A percentile compares a stretch with the other conserved stretches of the same genome.
Conservation (phyloP, 2,329 filamentous ascomycete species). For the Xenoacremonium recifei region DNA sequence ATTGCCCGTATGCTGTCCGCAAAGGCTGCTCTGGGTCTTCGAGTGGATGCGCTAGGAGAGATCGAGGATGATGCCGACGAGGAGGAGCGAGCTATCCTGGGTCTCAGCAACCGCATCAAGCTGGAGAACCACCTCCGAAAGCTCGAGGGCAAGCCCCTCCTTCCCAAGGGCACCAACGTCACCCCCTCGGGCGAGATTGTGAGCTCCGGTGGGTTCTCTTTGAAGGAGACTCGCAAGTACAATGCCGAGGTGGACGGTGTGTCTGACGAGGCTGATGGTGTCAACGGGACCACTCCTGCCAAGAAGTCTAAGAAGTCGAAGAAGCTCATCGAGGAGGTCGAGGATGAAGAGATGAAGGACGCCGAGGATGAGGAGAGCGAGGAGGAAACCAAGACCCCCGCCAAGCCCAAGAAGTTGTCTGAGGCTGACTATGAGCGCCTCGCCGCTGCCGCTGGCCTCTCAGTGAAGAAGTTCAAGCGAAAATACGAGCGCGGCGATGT, state of each 20-base stretch:
- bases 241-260: slow-evolving; percentile 91
- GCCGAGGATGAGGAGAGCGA: slow-evolving; percentile 39
- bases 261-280: slow-evolving; percentile 58
- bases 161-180: slow-evolving; percentile 72
- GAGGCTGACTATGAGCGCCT: slow-evolving; percentile 58
- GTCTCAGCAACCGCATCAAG: slow-evolving; percentile 68
- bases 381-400: slow-evolving; percentile 31
- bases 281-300: slow-evolving; percentile 34
- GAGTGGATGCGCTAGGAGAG: slow-evolving; percentile 73
- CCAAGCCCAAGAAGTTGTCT: slow-evolving; percentile 44
- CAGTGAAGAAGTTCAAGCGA: slow-evolving; percentile 73
- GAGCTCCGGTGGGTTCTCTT: slow-evolving; percentile 75
- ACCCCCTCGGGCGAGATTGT: slow-evolving; percentile 67
- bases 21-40: slow-evolving; percentile 89
- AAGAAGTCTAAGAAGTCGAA: slow-evolving; percentile 39
- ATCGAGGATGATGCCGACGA: slow-evolving; percentile 72
- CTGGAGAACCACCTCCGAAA: slow-evolving; percentile 74
- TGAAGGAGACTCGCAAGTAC: slow-evolving; percentile 93
- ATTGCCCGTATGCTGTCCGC: slow-evolving; percentile 94
- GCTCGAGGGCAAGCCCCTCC: slow-evolving; percentile 87
- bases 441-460: slow-evolving; percentile 66
- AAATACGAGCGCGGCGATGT: slow-evolving; percentile 78
- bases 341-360: slow-evolving; percentile 45
- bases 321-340: slow-evolving; percentile 41
- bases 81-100: slow-evolving; percentile 82